These are phyloP conservation scores for Arthromyces matolae DNA, from an alignment of 768 basidiomycete genomes.

Conservation along the genomic window DNA sequence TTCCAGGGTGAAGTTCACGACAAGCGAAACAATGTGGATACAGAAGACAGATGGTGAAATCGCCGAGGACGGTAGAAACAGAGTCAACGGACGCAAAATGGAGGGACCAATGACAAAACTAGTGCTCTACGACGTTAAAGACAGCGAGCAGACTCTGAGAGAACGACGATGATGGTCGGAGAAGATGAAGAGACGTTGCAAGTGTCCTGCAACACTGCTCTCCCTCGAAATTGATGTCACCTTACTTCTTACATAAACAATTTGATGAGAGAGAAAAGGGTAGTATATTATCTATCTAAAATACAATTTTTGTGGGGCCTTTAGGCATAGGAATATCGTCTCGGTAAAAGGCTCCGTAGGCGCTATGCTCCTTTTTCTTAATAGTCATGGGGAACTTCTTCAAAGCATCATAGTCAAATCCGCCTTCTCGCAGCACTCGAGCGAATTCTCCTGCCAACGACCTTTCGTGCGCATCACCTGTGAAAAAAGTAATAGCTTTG, in stretches of 20 bases:
- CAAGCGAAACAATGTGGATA: neutral
- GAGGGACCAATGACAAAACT: neutral
- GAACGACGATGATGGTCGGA: conserved; percentile 7
- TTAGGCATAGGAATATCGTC: conserved; percentile 60
- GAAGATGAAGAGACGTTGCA: neutral
- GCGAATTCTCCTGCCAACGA: conserved; percentile 91
- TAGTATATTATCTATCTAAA: conserved; percentile 28
- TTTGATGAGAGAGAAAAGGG: conserved; percentile 9
- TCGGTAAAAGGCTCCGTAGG: conserved; percentile 84
- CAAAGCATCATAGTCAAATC: conserved; percentile 72
- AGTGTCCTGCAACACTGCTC: conserved; percentile 1
- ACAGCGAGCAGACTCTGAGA: neutral
- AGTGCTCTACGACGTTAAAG: neutral
- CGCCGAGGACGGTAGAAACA: neutral
- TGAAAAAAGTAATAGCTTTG: conserved; percentile 95
- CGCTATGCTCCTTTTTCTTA: conserved; percentile 91
- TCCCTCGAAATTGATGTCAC: conserved; percentile 17
- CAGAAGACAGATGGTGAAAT: neutral
- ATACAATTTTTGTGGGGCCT: conserved; percentile 76
- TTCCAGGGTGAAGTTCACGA: neutral
- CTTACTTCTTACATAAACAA: too few species aligned
- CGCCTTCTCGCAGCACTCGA: conserved; percentile 83
- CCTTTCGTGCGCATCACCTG: conserved; percentile 82
- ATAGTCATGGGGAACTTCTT: conserved; percentile 93
- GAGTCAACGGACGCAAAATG: neutral